Conservation (phyloP, 352 stramenopile genomes). For the Phytophthora sojae region DNA sequence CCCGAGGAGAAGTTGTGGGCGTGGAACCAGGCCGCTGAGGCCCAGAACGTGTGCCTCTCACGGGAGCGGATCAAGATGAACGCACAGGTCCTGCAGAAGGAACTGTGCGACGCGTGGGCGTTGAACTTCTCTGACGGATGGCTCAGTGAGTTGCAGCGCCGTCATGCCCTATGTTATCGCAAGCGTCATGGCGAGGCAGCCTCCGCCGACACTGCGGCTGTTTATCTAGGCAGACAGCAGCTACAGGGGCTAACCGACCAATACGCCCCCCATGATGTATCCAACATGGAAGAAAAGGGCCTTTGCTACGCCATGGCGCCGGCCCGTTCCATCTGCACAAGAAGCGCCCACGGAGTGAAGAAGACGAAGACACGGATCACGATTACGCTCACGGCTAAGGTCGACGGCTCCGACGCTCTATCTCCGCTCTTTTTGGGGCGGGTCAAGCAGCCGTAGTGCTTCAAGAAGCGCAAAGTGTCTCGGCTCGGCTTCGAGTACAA, state of each 20-base stretch:
- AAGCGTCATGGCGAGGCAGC: too few species aligned
- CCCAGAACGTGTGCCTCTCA: not conserved
- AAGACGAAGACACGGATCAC: constrained; percentile 19
- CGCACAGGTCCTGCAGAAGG: constrained; percentile 5
- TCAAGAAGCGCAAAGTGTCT: not conserved
- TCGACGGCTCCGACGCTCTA: constrained; percentile 9
- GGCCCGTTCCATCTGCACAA: constrained; percentile 2
- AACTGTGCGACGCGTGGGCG: not conserved
- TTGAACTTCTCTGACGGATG: too few species aligned
- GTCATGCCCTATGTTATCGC: too few species aligned
- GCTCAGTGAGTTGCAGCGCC: too few species aligned
- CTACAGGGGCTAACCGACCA: too few species aligned
- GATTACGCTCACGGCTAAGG: constrained; percentile 13
- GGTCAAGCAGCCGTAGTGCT: constrained; percentile 3
- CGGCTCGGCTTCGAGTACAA: constrained; percentile 16
- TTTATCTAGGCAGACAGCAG: too few species aligned
- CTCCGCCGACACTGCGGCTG: not conserved
- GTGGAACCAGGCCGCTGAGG: too few species aligned
- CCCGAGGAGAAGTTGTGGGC: too few species aligned
- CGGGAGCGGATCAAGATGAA: constrained; percentile 7
- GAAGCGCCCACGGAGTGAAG: constrained; percentile 1
- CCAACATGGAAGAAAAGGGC: constrained; percentile 13
- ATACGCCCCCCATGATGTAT: too few species aligned
- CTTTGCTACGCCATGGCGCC: constrained; percentile 18
- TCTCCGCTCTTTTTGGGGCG: not conserved